These are phyloP conservation scores for Myxozyma monticola DNA, from an alignment of 805 yeast species.

Conservation along the genomic window DNA sequence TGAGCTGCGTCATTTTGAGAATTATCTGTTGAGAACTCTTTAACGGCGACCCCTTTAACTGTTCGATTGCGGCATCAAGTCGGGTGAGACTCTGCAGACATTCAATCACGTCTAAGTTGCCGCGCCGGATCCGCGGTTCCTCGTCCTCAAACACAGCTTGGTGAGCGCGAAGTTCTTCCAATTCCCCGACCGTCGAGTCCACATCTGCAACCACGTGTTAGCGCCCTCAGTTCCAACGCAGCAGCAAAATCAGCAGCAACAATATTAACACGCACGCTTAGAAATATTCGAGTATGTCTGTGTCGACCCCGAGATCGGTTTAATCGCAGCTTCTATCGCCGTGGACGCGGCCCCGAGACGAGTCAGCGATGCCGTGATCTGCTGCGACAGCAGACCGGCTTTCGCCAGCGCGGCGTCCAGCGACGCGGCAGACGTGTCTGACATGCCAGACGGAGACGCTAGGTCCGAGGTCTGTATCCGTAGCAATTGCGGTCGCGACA, in stretches of 20 bases:
- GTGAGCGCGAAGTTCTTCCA: constrained; percentile 17
- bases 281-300: constrained; percentile 56
- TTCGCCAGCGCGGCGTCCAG: constrained; percentile 69
- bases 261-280: constrained; percentile 56
- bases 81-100: constrained; percentile 33
- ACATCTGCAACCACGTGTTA: constrained; percentile 7
- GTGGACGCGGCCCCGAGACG: constrained; percentile 54
- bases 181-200: constrained; percentile 19
- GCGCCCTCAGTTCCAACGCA: neutral
- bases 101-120: constrained; percentile 32
- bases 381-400: constrained; percentile 55
- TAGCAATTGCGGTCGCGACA: constrained; percentile 14
- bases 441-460: neutral
- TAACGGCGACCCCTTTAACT: constrained; percentile 34
- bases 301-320: constrained; percentile 69
- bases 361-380: constrained; percentile 56
- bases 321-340: constrained; percentile 61
- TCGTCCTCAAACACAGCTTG: constrained; percentile 28
- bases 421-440: constrained; percentile 7
- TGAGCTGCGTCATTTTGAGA: constrained; percentile 22
- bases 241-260: neutral
- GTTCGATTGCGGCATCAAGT: constrained; percentile 32
- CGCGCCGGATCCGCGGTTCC: constrained; percentile 29
- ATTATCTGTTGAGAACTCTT: constrained; percentile 21
- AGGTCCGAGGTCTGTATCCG: neutral